Evolutionary conservation across 192 early-diverging fungal genomes (phyloP).

Genomic region (Linnemannia zychae): DNA sequence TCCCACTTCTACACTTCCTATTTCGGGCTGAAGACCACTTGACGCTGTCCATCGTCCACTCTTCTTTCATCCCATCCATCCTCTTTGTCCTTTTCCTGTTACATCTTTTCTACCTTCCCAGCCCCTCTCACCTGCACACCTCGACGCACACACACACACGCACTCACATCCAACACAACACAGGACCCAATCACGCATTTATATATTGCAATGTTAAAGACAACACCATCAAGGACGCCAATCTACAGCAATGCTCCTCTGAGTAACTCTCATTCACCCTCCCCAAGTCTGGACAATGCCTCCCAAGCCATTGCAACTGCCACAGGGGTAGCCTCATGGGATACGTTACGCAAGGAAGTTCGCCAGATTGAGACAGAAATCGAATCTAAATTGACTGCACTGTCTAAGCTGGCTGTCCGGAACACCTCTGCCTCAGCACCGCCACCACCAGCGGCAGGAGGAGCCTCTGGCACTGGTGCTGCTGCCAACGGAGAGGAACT

Average conservation of each 20-base stretch:
- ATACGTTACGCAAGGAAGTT: slow-evolving; percentile 76
- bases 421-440: slow-evolving; percentile 18
- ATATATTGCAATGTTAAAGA: slow-evolving; percentile 34
- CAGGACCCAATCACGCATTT: not conserved
- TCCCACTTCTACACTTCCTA: no score
- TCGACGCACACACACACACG: not conserved
- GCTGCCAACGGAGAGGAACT: slow-evolving; percentile 44
- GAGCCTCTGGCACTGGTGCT: slow-evolving; percentile 16
- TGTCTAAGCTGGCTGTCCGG: slow-evolving; percentile 62
- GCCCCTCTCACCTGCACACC: not conserved
- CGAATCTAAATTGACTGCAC: slow-evolving; percentile 71
- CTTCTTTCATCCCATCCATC: not conserved
- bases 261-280: slow-evolving; percentile 34
- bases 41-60: not conserved
- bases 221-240: slow-evolving; percentile 40
- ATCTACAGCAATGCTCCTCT: slow-evolving; percentile 49
- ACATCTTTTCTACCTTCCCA: no score
- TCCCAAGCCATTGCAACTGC: slow-evolving; percentile 43
- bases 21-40: not conserved
- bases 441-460: not conserved
- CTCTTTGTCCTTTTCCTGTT: no score
- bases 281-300: slow-evolving; percentile 33
- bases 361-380: slow-evolving; percentile 81
- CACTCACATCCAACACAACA: not conserved
- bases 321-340: slow-evolving; percentile 66